Conservation (phyloP, 805 yeast genomes). For the Teunomyces kruisii region DNA sequence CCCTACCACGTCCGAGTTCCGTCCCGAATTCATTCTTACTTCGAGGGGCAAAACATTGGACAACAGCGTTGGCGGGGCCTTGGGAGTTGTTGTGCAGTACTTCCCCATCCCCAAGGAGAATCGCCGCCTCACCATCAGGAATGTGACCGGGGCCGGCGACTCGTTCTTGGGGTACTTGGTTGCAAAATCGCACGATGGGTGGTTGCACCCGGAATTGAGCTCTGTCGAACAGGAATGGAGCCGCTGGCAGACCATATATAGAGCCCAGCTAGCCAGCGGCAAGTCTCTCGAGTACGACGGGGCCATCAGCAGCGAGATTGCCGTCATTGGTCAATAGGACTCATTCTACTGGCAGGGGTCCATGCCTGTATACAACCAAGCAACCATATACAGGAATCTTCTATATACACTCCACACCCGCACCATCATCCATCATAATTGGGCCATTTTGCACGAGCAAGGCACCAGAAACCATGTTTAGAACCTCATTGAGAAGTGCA, state of each 20-base stretch:
- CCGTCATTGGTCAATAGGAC: background rate
- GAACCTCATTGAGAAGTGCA: slow-evolving; percentile 4
- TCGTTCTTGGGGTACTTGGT: slow-evolving; percentile 67
- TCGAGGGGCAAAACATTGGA: slow-evolving; percentile 18
- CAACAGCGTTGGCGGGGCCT: slow-evolving; percentile 11
- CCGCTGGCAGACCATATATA: slow-evolving; percentile 35
- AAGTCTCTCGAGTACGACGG: slow-evolving; percentile 17
- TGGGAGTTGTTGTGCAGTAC: slow-evolving; percentile 66
- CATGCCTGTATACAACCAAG: no score
- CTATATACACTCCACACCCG: background rate
- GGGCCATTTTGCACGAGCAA: no score
- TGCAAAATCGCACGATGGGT: slow-evolving; percentile 36
- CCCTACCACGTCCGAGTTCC: slow-evolving; percentile 31
- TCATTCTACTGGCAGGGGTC: no score
- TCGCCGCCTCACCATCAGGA: slow-evolving; percentile 39
- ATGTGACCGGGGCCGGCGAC: slow-evolving; percentile 91
- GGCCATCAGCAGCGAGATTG: slow-evolving; percentile 28
- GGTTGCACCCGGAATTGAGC: slow-evolving; percentile 24
- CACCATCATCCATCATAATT: no score
- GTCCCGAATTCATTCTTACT: slow-evolving; percentile 21
- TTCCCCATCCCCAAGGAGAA: slow-evolving; percentile 45
- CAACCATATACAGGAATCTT: background rate
- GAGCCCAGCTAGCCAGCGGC: slow-evolving; percentile 44
- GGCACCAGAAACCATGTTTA: slow-evolving; percentile 1
- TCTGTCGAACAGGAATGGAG: slow-evolving; percentile 36